Percentiles rank a stretch among this genome's conserved stretches.
Conservation (phyloP, 306 rosid genomes). For the Datisca glomerata region DNA sequence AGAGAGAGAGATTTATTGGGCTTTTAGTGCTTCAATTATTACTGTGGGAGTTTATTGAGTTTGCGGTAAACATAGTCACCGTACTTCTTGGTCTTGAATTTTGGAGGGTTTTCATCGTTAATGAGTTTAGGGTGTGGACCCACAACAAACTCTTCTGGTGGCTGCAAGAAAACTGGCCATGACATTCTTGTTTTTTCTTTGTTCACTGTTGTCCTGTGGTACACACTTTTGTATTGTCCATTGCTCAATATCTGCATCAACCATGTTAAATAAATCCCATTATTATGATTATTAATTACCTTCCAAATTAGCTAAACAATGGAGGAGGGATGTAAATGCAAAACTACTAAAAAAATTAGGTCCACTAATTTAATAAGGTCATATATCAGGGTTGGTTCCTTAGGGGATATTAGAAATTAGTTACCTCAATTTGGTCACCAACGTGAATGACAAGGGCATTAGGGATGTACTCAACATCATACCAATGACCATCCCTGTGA, state of each 20-base stretch:
- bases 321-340: too few relatives aligned
- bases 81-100: constrained; percentile 45
- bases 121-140: constrained; percentile 42
- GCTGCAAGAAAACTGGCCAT: constrained; percentile 65
- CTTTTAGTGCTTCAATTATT: too few relatives aligned
- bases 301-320: too few relatives aligned
- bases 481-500: constrained; percentile 44
- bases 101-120: constrained; percentile 37
- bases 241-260: constrained; percentile 55
- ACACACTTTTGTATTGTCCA: constrained; percentile 37
- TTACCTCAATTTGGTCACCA: constrained; percentile 64
- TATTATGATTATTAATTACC: too few relatives aligned
- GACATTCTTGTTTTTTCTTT: constrained; percentile 26
- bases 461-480: constrained; percentile 46
- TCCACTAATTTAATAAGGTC: background rate
- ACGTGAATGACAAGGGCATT: too few relatives aligned
- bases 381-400: too few relatives aligned
- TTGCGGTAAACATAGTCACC: constrained; percentile 42
- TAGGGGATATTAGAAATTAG: too few relatives aligned
- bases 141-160: constrained; percentile 27
- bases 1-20: too few relatives aligned
- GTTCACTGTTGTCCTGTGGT: constrained; percentile 51
- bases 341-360: too few relatives aligned
- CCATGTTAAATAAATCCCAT: too few relatives aligned
- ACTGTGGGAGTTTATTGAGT: constrained; percentile 47